Evolutionary conservation across 768 basidiomycete genomes (phyloP).

Genomic region (Xanthoconium stramineum): DNA sequence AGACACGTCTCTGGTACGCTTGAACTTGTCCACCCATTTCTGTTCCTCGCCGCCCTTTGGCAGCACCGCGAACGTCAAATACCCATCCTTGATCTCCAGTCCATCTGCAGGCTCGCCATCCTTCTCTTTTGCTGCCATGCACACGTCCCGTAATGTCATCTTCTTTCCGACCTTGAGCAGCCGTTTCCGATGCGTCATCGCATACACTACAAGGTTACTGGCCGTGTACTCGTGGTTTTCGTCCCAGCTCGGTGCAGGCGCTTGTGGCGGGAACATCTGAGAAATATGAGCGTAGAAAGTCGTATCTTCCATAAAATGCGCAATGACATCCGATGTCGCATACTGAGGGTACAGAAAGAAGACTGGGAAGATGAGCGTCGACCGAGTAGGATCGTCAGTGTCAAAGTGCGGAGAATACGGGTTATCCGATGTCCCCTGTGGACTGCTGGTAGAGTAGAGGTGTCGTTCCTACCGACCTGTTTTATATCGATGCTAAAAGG

Average conservation of each 20-base stretch:
- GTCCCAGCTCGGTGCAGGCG: conserved; percentile 75
- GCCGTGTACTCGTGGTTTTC: conserved; percentile 59
- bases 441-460: conserved; percentile 53
- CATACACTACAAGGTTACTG: conserved; percentile 73
- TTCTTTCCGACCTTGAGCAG: conserved; percentile 90
- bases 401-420: conserved; percentile 67
- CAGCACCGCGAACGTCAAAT: conserved; percentile 73
- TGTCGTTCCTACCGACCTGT: conserved; percentile 61
- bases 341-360: conserved; percentile 94
- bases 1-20: conserved; percentile 44
- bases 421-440: conserved; percentile 47
- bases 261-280: conserved; percentile 78
- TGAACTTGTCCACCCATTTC: conserved; percentile 88
- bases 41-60: conserved; percentile 74
- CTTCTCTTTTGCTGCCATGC: conserved; percentile 56
- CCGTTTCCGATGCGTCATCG: conserved; percentile 70
- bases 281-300: conserved; percentile 75
- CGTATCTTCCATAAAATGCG: conserved; percentile 81
- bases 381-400: conserved; percentile 53
- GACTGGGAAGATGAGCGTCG: conserved; percentile 74
- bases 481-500: not conserved
- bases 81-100: conserved; percentile 79
- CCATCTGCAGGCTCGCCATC: conserved; percentile 68
- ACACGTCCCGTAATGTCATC: conserved; percentile 80
- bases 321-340: conserved; percentile 84